phyloP scores from a whole-genome alignment of 2,329 filamentous ascomycete genomes.

The Hymenoscyphus fraxineus region DNA sequence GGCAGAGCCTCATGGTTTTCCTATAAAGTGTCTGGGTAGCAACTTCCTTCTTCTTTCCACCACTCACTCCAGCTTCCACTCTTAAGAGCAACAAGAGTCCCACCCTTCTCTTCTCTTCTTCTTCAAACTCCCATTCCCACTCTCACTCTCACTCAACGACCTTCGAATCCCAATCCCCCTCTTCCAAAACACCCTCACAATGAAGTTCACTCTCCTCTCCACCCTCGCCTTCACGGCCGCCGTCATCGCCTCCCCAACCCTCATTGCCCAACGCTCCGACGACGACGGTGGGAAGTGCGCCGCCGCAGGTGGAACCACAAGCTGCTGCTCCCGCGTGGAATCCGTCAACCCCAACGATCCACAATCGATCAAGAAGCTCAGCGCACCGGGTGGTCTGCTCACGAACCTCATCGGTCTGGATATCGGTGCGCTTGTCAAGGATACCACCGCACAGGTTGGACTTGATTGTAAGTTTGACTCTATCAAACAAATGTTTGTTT shows the following conservation, averaged over 20 bases:
- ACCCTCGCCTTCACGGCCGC: slow-evolving; percentile 25
- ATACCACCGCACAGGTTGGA: background rate
- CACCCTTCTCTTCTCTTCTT: background rate
- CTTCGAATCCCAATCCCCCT: no score
- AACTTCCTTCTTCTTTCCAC: background rate
- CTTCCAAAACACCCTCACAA: slow-evolving; percentile 17
- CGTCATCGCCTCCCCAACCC: slow-evolving; percentile 22
- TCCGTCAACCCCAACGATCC: background rate
- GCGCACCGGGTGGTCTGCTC: background rate
- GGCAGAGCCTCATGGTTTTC: background rate
- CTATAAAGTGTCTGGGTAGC: background rate
- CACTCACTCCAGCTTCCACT: background rate
- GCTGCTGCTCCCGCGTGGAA: background rate
- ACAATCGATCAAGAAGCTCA: background rate
- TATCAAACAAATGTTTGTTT: background rate
- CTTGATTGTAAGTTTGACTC: background rate
- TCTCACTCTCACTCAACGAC: background rate
- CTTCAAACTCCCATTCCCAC: background rate
- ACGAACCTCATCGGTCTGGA: background rate
- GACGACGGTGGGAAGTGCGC: background rate
- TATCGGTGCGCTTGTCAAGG: background rate
- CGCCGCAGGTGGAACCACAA: background rate
- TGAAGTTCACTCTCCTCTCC: slow-evolving; percentile 8
- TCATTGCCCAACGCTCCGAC: slow-evolving; percentile 7
- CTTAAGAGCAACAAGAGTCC: background rate